Evolutionary conservation across 2,329 filamentous ascomycete genomes (phyloP).

Genomic region (Blastomyces percursus): DNA sequence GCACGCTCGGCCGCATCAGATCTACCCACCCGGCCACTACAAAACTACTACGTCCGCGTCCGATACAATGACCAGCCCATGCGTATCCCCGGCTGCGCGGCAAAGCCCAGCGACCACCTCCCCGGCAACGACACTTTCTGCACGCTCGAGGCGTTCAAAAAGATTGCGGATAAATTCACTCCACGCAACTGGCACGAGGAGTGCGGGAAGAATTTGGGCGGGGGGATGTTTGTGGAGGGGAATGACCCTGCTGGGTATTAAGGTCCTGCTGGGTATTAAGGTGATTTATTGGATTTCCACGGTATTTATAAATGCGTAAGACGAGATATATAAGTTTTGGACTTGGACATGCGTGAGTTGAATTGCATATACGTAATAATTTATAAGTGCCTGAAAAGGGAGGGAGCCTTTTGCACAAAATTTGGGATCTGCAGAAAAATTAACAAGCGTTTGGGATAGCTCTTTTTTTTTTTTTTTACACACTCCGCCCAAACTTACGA

Average conservation of each 20-base stretch:
- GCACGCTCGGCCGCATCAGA: slow-evolving; percentile 26
- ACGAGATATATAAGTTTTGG: no score
- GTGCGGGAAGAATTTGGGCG: slow-evolving; percentile 48
- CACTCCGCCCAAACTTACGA: not conserved
- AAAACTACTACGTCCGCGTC: slow-evolving; percentile 73
- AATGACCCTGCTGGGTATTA: slow-evolving; percentile 31
- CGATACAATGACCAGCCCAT: slow-evolving; percentile 84
- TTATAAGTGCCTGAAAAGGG: no score
- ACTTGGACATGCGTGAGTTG: no score
- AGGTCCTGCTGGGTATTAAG: slow-evolving; percentile 27
- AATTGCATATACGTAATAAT: no score
- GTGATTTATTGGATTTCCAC: not conserved
- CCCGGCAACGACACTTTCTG: slow-evolving; percentile 82
- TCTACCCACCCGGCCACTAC: slow-evolving; percentile 17
- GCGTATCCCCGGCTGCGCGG: slow-evolving; percentile 66
- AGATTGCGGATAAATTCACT: slow-evolving; percentile 81
- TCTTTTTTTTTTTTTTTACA: no score
- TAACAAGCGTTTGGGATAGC: no score
- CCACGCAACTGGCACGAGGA: slow-evolving; percentile 64
- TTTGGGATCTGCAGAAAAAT: no score
- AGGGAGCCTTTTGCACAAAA: no score
- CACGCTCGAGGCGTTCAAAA: slow-evolving; percentile 84
- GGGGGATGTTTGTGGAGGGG: slow-evolving; percentile 40
- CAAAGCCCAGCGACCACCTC: slow-evolving; percentile 64
- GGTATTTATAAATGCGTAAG: not conserved